phyloP scores from a whole-genome alignment of 2,329 filamentous ascomycete genomes.

The Sclerotiophoma versabilis region DNA sequence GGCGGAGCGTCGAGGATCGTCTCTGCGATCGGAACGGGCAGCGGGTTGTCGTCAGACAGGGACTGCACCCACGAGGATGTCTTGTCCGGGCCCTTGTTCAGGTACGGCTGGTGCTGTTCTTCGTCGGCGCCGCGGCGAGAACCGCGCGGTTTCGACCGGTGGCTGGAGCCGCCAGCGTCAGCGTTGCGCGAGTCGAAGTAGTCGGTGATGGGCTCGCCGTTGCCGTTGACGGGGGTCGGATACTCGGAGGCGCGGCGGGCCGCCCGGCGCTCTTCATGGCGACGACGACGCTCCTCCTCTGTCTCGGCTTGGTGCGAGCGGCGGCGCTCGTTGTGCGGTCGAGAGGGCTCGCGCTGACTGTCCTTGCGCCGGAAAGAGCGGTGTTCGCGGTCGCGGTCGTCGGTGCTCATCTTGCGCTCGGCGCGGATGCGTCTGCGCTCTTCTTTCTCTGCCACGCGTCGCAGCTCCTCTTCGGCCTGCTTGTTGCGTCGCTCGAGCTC shows the following conservation, averaged over 20 bases:
- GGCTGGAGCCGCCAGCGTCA: slow-evolving; percentile 11
- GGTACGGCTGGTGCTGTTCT: slow-evolving; percentile 44
- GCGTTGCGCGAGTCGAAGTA: slow-evolving; percentile 56
- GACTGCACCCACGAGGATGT: slow-evolving; percentile 59
- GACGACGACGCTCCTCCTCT: slow-evolving; percentile 49
- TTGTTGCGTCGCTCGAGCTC: slow-evolving; percentile 49
- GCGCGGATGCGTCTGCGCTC: slow-evolving; percentile 42
- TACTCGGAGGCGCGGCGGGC: slow-evolving; percentile 49
- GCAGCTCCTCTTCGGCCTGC: slow-evolving; percentile 48
- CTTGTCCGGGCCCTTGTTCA: slow-evolving; percentile 54
- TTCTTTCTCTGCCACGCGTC: slow-evolving; percentile 50
- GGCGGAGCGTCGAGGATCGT: slow-evolving; percentile 56
- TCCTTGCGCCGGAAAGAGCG: slow-evolving; percentile 47
- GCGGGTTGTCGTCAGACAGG: slow-evolving; percentile 55
- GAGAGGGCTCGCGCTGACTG: slow-evolving; percentile 38
- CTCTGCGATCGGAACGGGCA: slow-evolving; percentile 54
- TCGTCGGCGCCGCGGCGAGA: slow-evolving; percentile 39
- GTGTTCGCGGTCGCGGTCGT: slow-evolving; percentile 41
- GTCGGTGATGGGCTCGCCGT: slow-evolving; percentile 49
- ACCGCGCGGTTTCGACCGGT: slow-evolving; percentile 33
- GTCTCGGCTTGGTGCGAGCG: slow-evolving; percentile 48
- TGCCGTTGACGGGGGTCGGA: slow-evolving; percentile 22
- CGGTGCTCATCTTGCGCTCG: slow-evolving; percentile 41
- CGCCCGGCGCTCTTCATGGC: slow-evolving; percentile 52
- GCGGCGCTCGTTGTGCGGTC: slow-evolving; percentile 45